Base-by-base conservation (phyloP, 805 yeast genomes). In the Limtongozyma cylindracea region DNA sequence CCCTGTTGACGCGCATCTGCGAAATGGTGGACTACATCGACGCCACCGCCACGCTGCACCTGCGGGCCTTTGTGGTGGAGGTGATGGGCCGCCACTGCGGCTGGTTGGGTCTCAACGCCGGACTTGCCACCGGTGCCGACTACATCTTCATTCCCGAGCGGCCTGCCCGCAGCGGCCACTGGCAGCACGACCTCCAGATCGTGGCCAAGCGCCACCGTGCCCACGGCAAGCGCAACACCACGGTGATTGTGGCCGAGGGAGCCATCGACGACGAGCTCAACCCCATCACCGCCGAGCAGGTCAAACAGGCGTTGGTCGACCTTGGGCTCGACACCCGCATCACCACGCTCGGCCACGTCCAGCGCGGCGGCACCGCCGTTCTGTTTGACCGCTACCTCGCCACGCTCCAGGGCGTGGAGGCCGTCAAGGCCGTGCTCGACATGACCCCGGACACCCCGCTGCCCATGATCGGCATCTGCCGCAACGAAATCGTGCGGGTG, bases 51-150 rank as follows among this genome's bases (percentile, higher is more conserved):
- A 65, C 74, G 32, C 84, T 96, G 3, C 98, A 88, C 45, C 77
- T 93, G 9, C 65, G 98, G 39, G 98, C 98, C 6, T 88, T 88
- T 43, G 94, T 88, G 20, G 74, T 88, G 27, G 98, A 88, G 45
- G 98, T 88, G 19, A 88, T 88, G 98, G 98, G 98, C 29, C 67
- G 98, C 41, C 95, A 88, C 45, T 88, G 98, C 56, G 98, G 98
- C 30, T 88, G 98, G 98, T 61, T 88, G 35, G 96, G 91, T 2
- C 53, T 88, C 33, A 82, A 80, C 88, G 91, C 98, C 4, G 98
- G 96, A 39, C 70, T 84, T 29, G 80, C 96, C 20, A 77, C 95
- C 14, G 74, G 88, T 36, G 96, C 98, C 3, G 98, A 88, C 49
- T 80, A 66, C 43, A 72, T 80, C 27, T 70, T 88, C 36, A 73